These are phyloP conservation scores for Ascoidea tarda DNA, from an alignment of 805 yeast species.

Conservation along the genomic window DNA sequence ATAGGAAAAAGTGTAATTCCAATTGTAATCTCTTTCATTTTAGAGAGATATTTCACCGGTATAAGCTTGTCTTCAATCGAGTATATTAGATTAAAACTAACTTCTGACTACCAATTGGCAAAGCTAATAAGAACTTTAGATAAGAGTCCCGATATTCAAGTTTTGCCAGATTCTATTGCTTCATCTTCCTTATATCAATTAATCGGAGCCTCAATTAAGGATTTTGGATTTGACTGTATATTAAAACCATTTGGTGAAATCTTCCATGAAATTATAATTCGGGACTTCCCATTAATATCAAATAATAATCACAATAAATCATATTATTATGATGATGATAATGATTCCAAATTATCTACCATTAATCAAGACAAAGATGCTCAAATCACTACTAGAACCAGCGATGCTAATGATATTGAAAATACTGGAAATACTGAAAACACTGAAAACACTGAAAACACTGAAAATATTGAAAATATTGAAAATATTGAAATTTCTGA, in stretches of 20 bases:
- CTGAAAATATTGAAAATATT: neutral
- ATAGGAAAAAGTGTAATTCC: neutral
- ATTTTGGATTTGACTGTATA: conserved; percentile 68
- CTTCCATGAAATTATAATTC: conserved; percentile 42
- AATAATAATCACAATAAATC: conserved; percentile 19
- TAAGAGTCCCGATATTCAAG: conserved; percentile 5
- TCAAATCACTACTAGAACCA: conserved; percentile 9
- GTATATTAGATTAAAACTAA: conserved; percentile 32
- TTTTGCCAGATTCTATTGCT: conserved; percentile 34
- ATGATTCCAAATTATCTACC: conserved; percentile 1
- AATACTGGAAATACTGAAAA: neutral
- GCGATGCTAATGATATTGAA: neutral
- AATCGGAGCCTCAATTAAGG: conserved; percentile 60
- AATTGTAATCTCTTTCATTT: neutral
- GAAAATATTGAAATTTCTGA: neutral
- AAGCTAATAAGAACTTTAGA: conserved; percentile 16
- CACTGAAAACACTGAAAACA: neutral
- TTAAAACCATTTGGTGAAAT: conserved; percentile 54
- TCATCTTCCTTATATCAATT: conserved; percentile 40
- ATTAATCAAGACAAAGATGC: neutral
- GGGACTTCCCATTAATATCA: conserved; percentile 54
- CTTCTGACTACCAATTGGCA: conserved; percentile 21
- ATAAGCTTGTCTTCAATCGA: conserved; percentile 29
- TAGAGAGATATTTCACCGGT: neutral
- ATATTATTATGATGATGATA: conserved; percentile 11